Evolutionary conservation across 768 basidiomycete genomes (phyloP).

Genomic region (Fomitopsis serialis): DNA sequence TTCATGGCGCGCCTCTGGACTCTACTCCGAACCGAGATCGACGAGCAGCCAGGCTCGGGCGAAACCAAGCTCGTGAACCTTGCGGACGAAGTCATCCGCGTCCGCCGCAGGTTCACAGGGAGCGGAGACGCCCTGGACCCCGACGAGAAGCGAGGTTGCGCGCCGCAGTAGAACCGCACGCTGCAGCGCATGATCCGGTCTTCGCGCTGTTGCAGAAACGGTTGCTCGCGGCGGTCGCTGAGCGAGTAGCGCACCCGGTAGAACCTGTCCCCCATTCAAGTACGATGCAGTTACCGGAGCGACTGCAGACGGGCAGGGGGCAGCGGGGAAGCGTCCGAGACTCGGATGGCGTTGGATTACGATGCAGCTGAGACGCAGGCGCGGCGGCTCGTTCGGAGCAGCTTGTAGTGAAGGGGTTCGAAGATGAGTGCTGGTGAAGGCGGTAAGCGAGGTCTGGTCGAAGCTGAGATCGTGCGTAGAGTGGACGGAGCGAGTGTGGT

Average conservation of each 20-base stretch:
- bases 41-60: slow-evolving; percentile 28
- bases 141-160: slow-evolving; percentile 51
- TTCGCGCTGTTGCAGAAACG: slow-evolving; percentile 59
- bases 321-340: slow-evolving; percentile 10
- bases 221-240: slow-evolving; percentile 37
- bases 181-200: slow-evolving; percentile 59
- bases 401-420: slow-evolving; percentile 56
- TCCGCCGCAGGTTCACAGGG: slow-evolving; percentile 29
- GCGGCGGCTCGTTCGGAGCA: slow-evolving; percentile 3
- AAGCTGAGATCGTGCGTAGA: slow-evolving; percentile 36
- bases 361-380: slow-evolving; percentile 1
- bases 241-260: slow-evolving; percentile 18
- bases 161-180: slow-evolving; percentile 56
- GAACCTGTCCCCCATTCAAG: neutral
- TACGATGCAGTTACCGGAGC: slow-evolving; percentile 4
- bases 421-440: slow-evolving; percentile 51
- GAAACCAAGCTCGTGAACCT: slow-evolving; percentile 60
- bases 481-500: slow-evolving; percentile 59
- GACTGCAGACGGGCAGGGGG: slow-evolving; percentile 18
- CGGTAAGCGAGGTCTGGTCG: slow-evolving; percentile 34
- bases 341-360: slow-evolving; percentile 5
- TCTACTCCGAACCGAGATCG: slow-evolving; percentile 54
- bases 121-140: slow-evolving; percentile 15
- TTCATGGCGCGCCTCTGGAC: slow-evolving; percentile 64
- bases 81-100: slow-evolving; percentile 67